Conservation (phyloP, 148 eudicot species). For the Vaccinium darrowii region DNA sequence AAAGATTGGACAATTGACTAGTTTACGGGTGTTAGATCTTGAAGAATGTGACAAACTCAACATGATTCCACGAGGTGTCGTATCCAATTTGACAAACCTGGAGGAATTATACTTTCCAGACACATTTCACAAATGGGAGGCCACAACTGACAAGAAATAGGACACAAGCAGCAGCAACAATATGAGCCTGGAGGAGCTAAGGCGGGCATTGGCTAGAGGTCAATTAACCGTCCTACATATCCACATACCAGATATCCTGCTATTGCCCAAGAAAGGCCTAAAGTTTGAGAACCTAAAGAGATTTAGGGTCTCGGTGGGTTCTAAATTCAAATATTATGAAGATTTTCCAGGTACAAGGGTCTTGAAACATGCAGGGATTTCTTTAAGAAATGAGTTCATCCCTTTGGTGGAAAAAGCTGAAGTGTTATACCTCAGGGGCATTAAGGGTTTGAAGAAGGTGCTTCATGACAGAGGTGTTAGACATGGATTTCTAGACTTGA, state of each 20-base stretch:
- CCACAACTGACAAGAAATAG: not conserved
- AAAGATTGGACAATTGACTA: conserved; percentile 5
- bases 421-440: no score
- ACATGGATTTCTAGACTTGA: no score
- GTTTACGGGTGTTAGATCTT: conserved; percentile 13
- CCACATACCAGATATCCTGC: not conserved
- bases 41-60: not conserved
- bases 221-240: not conserved
- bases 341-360: not conserved
- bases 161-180: not conserved
- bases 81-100: not conserved
- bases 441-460: no score
- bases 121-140: conserved; percentile 5
- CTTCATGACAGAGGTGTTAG: no score
- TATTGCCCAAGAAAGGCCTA: not conserved
- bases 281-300: not conserved
- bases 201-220: not conserved
- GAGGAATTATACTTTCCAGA: conserved; percentile 11
- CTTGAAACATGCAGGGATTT: not conserved
- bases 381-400: not conserved
- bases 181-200: conserved; percentile 2
- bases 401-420: no score
- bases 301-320: conserved; percentile 1
- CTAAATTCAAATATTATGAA: not conserved
- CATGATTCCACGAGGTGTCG: conserved; percentile 9